Base-by-base conservation (phyloP, 2,329 filamentous ascomycete species). In the Nemania abortiva region DNA sequence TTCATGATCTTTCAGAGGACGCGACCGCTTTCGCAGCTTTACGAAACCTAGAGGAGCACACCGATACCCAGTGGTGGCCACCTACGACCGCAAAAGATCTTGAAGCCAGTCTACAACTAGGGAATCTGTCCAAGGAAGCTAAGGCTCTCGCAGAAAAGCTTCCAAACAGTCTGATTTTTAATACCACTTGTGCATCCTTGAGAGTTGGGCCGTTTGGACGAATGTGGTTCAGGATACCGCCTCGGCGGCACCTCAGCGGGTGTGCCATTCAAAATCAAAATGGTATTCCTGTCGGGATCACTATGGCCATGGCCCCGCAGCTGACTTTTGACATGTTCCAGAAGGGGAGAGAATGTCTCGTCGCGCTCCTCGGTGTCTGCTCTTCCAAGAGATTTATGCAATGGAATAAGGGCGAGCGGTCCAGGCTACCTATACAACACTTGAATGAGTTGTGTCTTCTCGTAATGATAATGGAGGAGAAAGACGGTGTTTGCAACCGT, bases 281-380 rank as follows among this genome's bases (percentile, higher is more conserved):
- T 13, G 64, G 45, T 10, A 37, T 66, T 4, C 50, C 22, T 5
- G 20, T 66, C 11, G 59, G 65, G 27, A 61, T 59, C 27, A 63
- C 65, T 18, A 63, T 68, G 47, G 60, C 59, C 6, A 55, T 68
- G 39, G 54, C 53, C 15, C 65, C 59, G 54, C 34, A 68, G 58
- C 47, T 58, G 6, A 57, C 37, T 0, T 56, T 60, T 24, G 49
- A 59, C 24, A 20, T 63, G 59, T 59, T 52, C 20, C 31, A 37
- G 3, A 54, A 58, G 18, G 37, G 29, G 27, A 42, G 31, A 50
- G 34, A 59, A 20, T 63, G 34, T 45, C 59, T 68, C 20, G 53
- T 68, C 27, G 53, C 54, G 18, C 59, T 58, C 47, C 11, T 63
- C 2, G 47, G 59, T 20, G 39, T 67, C 11, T 67, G 59, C 45